These are phyloP conservation scores for Dothiorella sarmentorum DNA, from an alignment of 2,329 filamentous ascomycete genomes.

Conservation along the genomic window DNA sequence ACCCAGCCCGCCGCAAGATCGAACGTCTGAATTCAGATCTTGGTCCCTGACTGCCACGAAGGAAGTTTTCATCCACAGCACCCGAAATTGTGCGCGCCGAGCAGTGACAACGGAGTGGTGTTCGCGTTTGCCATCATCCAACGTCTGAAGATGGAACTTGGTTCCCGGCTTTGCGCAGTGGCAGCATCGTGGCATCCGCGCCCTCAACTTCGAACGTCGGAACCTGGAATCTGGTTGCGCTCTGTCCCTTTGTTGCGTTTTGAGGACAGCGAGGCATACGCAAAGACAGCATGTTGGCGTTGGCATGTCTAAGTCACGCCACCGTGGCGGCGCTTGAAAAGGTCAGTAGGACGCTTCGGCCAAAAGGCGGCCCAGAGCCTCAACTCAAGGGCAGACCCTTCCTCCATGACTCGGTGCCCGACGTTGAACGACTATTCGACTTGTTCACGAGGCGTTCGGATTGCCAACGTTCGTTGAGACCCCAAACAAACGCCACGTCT, in stretches of 20 bases:
- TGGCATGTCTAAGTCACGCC: slow-evolving; percentile 4
- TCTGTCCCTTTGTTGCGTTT: not conserved
- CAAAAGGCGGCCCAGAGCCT: not conserved
- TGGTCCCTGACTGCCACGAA: not conserved
- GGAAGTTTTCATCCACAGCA: slow-evolving; percentile 1
- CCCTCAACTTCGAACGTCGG: slow-evolving; percentile 7
- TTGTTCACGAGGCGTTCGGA: not conserved
- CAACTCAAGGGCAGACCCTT: not conserved
- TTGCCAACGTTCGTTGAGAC: no score
- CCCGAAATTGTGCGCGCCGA: slow-evolving; percentile 3
- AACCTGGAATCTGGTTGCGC: slow-evolving; percentile 12
- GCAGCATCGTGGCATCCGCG: slow-evolving; percentile 6
- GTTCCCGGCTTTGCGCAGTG: slow-evolving; percentile 10
- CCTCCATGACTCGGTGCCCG: not conserved
- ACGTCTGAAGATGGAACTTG: slow-evolving; percentile 8
- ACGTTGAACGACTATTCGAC: not conserved
- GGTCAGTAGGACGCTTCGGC: not conserved
- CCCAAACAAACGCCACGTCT: not conserved
- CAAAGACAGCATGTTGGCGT: not conserved
- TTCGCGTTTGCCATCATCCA: slow-evolving; percentile 6
- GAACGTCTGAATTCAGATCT: slow-evolving; percentile 11
- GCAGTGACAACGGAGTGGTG: not conserved
- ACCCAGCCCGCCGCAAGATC: not conserved
- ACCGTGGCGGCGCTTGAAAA: not conserved
- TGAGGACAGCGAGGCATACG: not conserved